Conservation (phyloP, 805 yeast genomes). For the Zygosaccharomyces siamensis region DNA sequence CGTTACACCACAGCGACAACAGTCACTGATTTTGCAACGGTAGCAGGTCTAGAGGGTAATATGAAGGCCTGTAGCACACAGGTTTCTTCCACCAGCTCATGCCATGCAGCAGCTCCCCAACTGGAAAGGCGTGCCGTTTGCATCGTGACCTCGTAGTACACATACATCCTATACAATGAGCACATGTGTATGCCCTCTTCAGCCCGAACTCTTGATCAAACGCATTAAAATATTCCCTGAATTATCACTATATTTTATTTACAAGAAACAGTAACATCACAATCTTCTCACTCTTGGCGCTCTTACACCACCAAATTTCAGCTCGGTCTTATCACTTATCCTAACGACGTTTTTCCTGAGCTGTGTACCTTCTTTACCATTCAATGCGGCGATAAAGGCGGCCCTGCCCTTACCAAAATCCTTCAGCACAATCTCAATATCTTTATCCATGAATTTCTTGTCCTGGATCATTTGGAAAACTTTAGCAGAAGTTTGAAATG, state of each 20-base stretch:
- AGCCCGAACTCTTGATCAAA: too few species aligned
- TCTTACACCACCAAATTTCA: constrained; percentile 90
- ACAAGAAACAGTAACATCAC: constrained; percentile 26
- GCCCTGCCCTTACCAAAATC: constrained; percentile 87
- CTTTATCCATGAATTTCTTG: constrained; percentile 49
- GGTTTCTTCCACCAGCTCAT: too few species aligned
- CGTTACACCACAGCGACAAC: not conserved
- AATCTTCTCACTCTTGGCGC: constrained; percentile 78
- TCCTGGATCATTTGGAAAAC: constrained; percentile 70
- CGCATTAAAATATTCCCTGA: not conserved
- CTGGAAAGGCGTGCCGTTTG: too few species aligned
- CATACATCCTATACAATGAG: not conserved
- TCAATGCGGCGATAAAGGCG: constrained; percentile 77
- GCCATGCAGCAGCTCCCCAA: too few species aligned
- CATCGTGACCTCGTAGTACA: not conserved
- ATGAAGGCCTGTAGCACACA: too few species aligned
- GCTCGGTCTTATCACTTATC: constrained; percentile 70
- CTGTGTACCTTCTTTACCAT: constrained; percentile 79
- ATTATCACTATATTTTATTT: constrained; percentile 1
- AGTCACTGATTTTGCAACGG: not conserved
- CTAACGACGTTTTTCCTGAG: constrained; percentile 64
- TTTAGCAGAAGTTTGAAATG: constrained; percentile 73
- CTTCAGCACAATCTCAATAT: constrained; percentile 70
- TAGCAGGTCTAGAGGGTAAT: too few species aligned
- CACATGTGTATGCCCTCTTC: too few species aligned